A percentile compares a stretch with the other conserved stretches of the same genome.
Conservation (phyloP, 371 early-diverging fungal genomes). For the Apophysomyces sp. region DNA sequence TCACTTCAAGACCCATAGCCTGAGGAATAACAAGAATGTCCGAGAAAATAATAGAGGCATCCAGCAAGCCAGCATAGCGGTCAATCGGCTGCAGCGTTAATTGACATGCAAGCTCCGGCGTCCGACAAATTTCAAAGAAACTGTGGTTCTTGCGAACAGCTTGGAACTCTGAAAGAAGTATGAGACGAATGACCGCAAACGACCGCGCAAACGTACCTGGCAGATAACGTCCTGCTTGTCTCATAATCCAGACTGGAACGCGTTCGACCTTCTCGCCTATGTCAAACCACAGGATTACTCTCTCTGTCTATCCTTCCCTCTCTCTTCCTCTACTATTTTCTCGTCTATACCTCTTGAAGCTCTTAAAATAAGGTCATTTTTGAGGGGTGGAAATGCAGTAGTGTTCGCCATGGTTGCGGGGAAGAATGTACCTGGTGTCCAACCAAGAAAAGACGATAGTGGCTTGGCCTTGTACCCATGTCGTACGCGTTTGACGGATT, state of each 20-base stretch:
- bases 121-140: conserved; percentile 94
- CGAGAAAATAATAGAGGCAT: conserved; percentile 97
- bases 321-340: not conserved
- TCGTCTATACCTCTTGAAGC: conserved; percentile 82
- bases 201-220: conserved; percentile 75
- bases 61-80: conserved; percentile 86
- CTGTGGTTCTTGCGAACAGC: conserved; percentile 81
- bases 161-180: conserved; percentile 73
- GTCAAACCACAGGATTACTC: not conserved
- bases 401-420: conserved; percentile 5
- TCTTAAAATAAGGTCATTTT: conserved; percentile 90
- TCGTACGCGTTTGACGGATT: too few relatives aligned
- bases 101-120: conserved; percentile 90
- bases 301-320: not conserved
- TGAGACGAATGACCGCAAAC: not conserved
- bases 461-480: not conserved
- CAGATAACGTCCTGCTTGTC: conserved; percentile 97
- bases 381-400: conserved; percentile 79
- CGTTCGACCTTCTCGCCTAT: conserved; percentile 84
- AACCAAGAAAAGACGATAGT: not conserved
- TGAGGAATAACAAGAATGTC: conserved; percentile 98
- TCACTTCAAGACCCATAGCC: conserved; percentile 92
- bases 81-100: conserved; percentile 96
- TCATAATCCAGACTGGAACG: conserved; percentile 97
- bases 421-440: not conserved